Conservation (phyloP, 2,329 filamentous ascomycete species). For the Xylaria arbuscula region DNA sequence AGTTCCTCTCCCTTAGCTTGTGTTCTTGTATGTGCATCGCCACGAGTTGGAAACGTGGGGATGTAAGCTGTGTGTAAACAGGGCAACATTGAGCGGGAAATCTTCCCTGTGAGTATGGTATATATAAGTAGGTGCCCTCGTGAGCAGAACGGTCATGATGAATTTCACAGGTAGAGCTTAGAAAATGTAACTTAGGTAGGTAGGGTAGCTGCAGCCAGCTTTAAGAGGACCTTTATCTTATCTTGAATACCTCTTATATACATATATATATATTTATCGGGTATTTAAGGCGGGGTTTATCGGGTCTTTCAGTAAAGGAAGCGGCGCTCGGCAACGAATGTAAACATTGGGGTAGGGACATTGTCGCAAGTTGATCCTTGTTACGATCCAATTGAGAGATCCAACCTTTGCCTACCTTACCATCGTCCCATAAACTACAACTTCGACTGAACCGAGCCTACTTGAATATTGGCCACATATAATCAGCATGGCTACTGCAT, state of each 20-base stretch:
- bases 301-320: neutral
- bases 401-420: constrained; percentile 1
- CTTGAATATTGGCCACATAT: neutral
- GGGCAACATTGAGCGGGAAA: neutral
- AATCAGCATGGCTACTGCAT: constrained; percentile 65
- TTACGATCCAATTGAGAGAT: neutral
- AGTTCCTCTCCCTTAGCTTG: constrained; percentile 41
- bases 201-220: neutral
- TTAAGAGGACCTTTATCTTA: constrained; percentile 26
- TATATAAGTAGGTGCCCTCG: constrained; percentile 14
- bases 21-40: constrained; percentile 45
- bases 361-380: constrained; percentile 5
- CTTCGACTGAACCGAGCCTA: neutral
- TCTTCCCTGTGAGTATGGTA: neutral
- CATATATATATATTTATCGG: constrained; percentile 32
- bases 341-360: constrained; percentile 40
- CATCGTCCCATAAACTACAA: neutral
- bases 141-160: constrained; percentile 8
- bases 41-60: constrained; percentile 22
- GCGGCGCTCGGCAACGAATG: constrained; percentile 45
- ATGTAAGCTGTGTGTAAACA: constrained; percentile 9
- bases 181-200: neutral
- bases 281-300: neutral
- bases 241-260: constrained; percentile 3
- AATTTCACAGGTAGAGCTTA: constrained; percentile 2